Conservation (phyloP, 2,329 filamentous ascomycete species). For the Penicillium verrucosum region DNA sequence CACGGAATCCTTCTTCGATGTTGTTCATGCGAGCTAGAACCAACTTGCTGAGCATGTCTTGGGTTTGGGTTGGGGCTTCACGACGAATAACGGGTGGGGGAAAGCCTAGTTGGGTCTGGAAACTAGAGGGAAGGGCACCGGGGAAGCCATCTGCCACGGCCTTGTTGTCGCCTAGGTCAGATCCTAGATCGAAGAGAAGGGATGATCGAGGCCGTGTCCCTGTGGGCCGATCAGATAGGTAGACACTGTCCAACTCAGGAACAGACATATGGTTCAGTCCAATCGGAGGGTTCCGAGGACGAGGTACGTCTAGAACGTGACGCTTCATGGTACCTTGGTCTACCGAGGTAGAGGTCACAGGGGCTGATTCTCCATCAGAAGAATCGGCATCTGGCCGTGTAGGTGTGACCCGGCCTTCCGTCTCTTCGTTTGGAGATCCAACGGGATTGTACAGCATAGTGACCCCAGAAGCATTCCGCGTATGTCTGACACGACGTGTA, state of each 20-base stretch:
- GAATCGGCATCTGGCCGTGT: constrained; percentile 25
- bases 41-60: constrained; percentile 72
- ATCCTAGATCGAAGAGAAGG: constrained; percentile 69
- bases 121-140: constrained; percentile 67
- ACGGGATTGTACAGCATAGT: constrained; percentile 82
- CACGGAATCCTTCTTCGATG: constrained; percentile 83
- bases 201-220: constrained; percentile 54
- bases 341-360: constrained; percentile 32
- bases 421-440: constrained; percentile 39
- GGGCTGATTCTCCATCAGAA: constrained; percentile 37
- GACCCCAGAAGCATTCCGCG: constrained; percentile 71
- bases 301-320: constrained; percentile 33
- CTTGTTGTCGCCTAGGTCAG: constrained; percentile 64
- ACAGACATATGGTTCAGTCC: constrained; percentile 55
- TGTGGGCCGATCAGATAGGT: constrained; percentile 43
- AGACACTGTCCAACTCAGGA: constrained; percentile 55
- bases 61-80: constrained; percentile 50
- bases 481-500: constrained; percentile 51
- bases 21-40: constrained; percentile 90
- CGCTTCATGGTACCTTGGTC: constrained; percentile 47
- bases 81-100: constrained; percentile 60
- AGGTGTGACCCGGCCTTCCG: constrained; percentile 23
- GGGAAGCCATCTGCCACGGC: constrained; percentile 61
- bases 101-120: constrained; percentile 76
- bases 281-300: constrained; percentile 56